Base-by-base conservation (phyloP, 306 rosid species). In the Cajanus cajan region DNA sequence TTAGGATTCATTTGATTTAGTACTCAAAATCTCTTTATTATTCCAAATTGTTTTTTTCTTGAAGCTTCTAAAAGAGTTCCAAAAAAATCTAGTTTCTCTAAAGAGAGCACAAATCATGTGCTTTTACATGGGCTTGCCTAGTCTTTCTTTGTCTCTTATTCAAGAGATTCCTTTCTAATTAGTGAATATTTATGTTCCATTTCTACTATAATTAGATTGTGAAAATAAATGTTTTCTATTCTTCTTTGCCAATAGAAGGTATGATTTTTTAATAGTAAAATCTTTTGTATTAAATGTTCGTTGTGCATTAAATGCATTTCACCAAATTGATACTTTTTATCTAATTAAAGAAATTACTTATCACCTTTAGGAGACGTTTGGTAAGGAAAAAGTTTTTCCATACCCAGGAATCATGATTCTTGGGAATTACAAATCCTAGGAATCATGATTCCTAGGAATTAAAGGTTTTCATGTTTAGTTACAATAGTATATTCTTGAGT, bases 61-160 rank as follows among this genome's bases (percentile, higher is more conserved):
- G 68, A 86, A 94, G 98, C 89, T 88, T 64, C 80, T 95, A 43
- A 85, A 89, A 79, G 83, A 81, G 57, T 95, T 88, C 51, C 98
- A 98, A 61, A 92, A 82, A 85, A 98, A 95, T 86, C 77, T 95
- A 77, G 76, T 44, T 47, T 86, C 98, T 69, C 85, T 92, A 73
- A 92, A 92, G 91, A 87, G 97, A 82, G 98, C 85, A 21, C 98
- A 95, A 87, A 19, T 86, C 66, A 31, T 92, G 45, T 90, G 90
- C 88, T 92, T 95, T 86, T 91, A 85, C 92, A 85, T 80, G 93
- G 97, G 88, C 34, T 81, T 78, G 65, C 86, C 94, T 43, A 93
- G 87, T 87, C 81, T 86, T 16, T 85, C 88, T 14, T 59, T 93
- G 59, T 59, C 82, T 74, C 91, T 95, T 76, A 86, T 84, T 87